phyloP scores from a whole-genome alignment of 768 basidiomycete species.

The Pisolithus tinctorius region DNA sequence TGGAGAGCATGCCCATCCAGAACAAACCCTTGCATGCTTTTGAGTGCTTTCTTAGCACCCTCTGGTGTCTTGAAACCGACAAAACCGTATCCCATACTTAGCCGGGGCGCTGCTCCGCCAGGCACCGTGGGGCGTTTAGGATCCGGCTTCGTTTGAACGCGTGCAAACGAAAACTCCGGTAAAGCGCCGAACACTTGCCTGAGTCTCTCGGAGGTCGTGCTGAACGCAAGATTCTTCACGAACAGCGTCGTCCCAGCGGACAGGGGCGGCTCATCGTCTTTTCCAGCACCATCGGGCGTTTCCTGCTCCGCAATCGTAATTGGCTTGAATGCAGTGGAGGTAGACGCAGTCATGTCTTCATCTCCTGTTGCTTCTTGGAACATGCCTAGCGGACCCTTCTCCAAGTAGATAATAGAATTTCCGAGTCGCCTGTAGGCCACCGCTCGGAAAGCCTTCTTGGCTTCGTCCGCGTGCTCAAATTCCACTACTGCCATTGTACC shows the following conservation, averaged over 20 bases:
- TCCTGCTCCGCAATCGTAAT: slow-evolving; percentile 42
- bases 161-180: slow-evolving; percentile 78
- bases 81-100: slow-evolving; percentile 97
- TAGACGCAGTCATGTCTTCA: slow-evolving; percentile 6
- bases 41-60: slow-evolving; percentile 66
- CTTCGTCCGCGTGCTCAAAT: slow-evolving; percentile 65
- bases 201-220: slow-evolving; percentile 75
- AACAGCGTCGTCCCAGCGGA: slow-evolving; percentile 78
- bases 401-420: slow-evolving; percentile 86
- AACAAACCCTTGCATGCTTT: slow-evolving; percentile 72
- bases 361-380: slow-evolving; percentile 45
- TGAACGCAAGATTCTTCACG: slow-evolving; percentile 92
- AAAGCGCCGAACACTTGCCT: slow-evolving; percentile 63
- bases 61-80: slow-evolving; percentile 79
- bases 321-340: slow-evolving; percentile 20
- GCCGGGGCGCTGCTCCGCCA: slow-evolving; percentile 35
- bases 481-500: slow-evolving; percentile 93
- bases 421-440: slow-evolving; percentile 85
- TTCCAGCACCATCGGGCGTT: slow-evolving; percentile 25
- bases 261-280: slow-evolving; percentile 36
- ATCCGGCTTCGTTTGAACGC: slow-evolving; percentile 87
- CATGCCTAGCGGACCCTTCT: slow-evolving; percentile 85
- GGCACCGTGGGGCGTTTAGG: slow-evolving; percentile 50
- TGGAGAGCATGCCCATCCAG: slow-evolving; percentile 83
- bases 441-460: slow-evolving; percentile 67